Evolutionary conservation across 163 green algal species (phyloP), one percentile per base, ranked within the genome.

Genomic region (Smithsoniella earleae): DNA sequence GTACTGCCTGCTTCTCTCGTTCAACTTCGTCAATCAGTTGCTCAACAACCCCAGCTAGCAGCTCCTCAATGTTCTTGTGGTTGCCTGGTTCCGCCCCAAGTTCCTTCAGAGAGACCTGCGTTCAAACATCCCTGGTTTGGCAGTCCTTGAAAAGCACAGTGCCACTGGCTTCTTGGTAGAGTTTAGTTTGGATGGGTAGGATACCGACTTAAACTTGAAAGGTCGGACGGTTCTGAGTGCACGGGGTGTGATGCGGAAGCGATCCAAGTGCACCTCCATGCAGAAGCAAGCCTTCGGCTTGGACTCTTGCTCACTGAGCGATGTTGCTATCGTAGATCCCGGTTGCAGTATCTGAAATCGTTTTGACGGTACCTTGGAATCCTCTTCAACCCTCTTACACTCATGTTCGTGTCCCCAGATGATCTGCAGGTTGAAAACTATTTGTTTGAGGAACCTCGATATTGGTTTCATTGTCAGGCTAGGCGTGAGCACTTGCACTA

Each of bases 341-440:
- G 93, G 93, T 85, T 98, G 94, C 43, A 88, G 62, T n/a, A 96
- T 79, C 2, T 49, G 62, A 73, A 91, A 92, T 31, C 73, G 30
- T 31, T 69, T 30, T 4, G 20, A 38, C 1, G 58, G 0, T 0
- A 30, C 49, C 55, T 33, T 2, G 22, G 77, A 34, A 63, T 87
- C 87, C 84, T 87, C 75, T 8, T 85, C 74, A 3, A 93, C 80
- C 0, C 83, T 45, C 40, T 87, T 84, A 86, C 90, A 98, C 85
- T 98, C 91, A 78, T 98, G 94, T 79, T 98, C 94, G 80, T 98
- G 94, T 1, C 94, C 94, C 94, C 94, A 98, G 13, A 98, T 73
- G 3, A 49, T 49, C 40, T 49, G 40, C 40, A 49, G 10, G 13
- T 49, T 49, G 10, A 49, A 13, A 49, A n/a, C n/a, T n/a, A n/a